These are phyloP conservation scores for Linum lewisii DNA, from an alignment of 345 rosid species.

Conservation along the genomic window DNA sequence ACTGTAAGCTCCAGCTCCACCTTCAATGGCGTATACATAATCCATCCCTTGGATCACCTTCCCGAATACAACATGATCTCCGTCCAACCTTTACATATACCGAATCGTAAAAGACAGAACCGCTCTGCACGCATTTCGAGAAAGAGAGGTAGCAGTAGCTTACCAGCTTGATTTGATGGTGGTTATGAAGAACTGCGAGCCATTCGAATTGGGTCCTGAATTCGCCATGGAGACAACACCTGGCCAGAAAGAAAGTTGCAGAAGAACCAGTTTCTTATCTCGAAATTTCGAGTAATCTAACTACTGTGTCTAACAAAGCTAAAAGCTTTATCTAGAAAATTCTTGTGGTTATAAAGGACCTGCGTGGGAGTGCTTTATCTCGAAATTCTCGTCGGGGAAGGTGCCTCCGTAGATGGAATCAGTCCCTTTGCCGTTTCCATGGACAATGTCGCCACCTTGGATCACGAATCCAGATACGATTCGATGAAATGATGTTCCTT, in stretches of 20 bases:
- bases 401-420: conserved; percentile 76
- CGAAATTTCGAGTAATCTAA: too few relatives aligned
- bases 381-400: conserved; percentile 86
- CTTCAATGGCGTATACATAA: conserved; percentile 73
- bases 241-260: conserved; percentile 18
- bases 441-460: conserved; percentile 87
- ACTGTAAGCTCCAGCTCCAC: conserved; percentile 93
- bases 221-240: conserved; percentile 94
- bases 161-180: conserved; percentile 95
- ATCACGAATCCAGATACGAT: conserved; percentile 86
- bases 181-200: conserved; percentile 92
- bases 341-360: too few relatives aligned
- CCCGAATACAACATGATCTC: conserved; percentile 91
- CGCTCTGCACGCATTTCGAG: too few relatives aligned
- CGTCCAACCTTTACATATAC: conserved; percentile 99
- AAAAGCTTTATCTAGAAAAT: too few relatives aligned
- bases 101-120: too few relatives aligned
- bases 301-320: too few relatives aligned
- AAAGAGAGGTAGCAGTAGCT: conserved; percentile 17
- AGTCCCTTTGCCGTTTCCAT: conserved; percentile 65
- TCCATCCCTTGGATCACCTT: conserved; percentile 96
- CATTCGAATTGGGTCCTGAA: conserved; percentile 84
- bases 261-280: too few relatives aligned
- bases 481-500: conserved; percentile 85
- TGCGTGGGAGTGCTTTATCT: conserved; percentile 77